phyloP scores from a whole-genome alignment of 441 rosid species.

The Sinapis alba region DNA sequence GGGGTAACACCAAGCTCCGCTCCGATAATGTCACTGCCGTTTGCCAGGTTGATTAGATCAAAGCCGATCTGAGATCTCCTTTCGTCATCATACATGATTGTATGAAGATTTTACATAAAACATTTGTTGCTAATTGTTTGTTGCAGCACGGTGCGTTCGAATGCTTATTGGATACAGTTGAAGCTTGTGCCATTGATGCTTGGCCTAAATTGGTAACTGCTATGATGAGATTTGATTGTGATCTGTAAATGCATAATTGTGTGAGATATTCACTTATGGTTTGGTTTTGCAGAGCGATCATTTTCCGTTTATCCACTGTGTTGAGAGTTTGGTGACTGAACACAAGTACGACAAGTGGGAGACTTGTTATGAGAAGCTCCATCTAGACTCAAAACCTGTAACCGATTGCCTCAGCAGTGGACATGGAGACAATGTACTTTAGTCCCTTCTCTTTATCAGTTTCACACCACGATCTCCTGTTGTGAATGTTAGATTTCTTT shows the following conservation, averaged over 20 bases:
- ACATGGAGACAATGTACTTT: slow-evolving; percentile 60
- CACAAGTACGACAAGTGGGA: slow-evolving; percentile 65
- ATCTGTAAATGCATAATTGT: not conserved
- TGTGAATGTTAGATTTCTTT: not conserved
- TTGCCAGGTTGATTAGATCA: slow-evolving; percentile 63
- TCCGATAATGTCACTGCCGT: slow-evolving; percentile 51
- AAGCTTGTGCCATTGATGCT: slow-evolving; percentile 79
- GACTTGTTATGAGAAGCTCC: slow-evolving; percentile 65
- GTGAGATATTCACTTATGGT: not conserved
- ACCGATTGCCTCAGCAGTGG: slow-evolving; percentile 63
- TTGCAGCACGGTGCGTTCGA: slow-evolving; percentile 86
- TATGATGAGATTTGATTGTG: slow-evolving; percentile 17
- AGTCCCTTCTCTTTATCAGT: slow-evolving; percentile 6
- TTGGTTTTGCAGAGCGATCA: slow-evolving; percentile 64
- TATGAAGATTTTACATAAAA: too few species aligned
- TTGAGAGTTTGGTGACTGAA: slow-evolving; percentile 66
- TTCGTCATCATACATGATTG: not conserved
- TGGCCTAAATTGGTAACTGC: slow-evolving; percentile 77
- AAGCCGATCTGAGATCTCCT: not conserved
- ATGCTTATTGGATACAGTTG: slow-evolving; percentile 82
- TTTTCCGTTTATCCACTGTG: slow-evolving; percentile 73
- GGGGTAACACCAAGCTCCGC: slow-evolving; percentile 76
- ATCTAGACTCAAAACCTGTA: slow-evolving; percentile 57
- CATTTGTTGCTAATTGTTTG: not conserved
- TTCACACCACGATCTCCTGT: too few species aligned